Conservation (phyloP, 1,284 basidiomycete species). For the Puccinia horiana region DNA sequence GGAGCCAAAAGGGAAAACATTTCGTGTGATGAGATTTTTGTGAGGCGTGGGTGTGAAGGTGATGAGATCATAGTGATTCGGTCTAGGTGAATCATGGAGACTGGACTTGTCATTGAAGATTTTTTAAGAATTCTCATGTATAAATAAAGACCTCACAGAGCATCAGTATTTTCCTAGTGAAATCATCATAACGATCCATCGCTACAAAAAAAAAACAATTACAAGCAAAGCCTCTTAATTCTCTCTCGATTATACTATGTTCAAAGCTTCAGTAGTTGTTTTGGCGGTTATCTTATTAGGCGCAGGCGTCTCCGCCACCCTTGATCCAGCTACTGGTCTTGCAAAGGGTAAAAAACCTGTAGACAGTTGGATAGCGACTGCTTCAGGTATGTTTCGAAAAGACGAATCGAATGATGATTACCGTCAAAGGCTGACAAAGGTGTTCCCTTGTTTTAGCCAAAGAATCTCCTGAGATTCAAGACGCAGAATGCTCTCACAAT, state of each 20-base stretch:
- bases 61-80: not conserved
- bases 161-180: not conserved
- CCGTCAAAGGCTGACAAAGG: not conserved
- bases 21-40: not conserved
- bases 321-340: constrained; percentile 29
- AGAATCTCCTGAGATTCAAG: not conserved
- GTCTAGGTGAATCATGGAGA: not conserved
- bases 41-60: not conserved
- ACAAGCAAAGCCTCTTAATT: not conserved
- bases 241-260: not conserved
- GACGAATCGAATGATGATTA: not conserved
- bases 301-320: not conserved
- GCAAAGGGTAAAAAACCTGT: not conserved
- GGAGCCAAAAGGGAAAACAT: not conserved
- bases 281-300: not conserved
- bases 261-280: not conserved
- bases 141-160: constrained; percentile 1
- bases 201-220: not conserved
- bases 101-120: not conserved
- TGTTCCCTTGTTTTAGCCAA: not conserved
- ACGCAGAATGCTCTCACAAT: constrained; percentile 18
- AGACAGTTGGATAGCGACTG: constrained; percentile 11
- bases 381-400: not conserved
- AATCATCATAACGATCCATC: not conserved
- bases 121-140: not conserved